Base-by-base conservation (phyloP, 1,284 basidiomycete species). In the Trametes pubescens region DNA sequence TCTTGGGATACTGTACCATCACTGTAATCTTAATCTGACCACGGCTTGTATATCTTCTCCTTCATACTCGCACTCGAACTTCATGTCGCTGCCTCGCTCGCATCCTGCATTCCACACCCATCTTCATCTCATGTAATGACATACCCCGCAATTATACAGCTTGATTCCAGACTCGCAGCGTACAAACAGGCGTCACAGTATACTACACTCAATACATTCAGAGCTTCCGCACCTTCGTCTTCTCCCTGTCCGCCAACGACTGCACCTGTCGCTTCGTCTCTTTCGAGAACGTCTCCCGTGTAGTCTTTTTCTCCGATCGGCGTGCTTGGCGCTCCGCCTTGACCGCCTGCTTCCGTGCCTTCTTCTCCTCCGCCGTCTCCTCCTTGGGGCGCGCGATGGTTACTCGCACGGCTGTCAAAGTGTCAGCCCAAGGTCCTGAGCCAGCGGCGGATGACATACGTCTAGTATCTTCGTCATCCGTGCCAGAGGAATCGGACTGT, bases 321-420 rank as follows among this genome's bases (percentile, higher is more conserved):
- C 96, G 87, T 40, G 81, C 78, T 69, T 92, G 90, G 64, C 92
- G 86, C 68, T 94, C 92, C 9, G 84, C 85, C 77, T 98, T 99
- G 40, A 95, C 87, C 0, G 89, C 90, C n/a, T 87, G 83, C 77
- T 99, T 99, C 22, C 98, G 87, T 0, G 88, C 87, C 72, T 90
- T 95, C 77, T 94, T 95, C 51, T 94, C 95, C 69, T 96, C 95
- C 61, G 87, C 87, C 3, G 88, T 85, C 78, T 99, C 98, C 66
- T 89, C 83, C 67, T 90, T 90, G 0, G 88, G 80, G 26, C 96
- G 85, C n/a, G 86, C 78, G 57, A 94, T 76, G 0, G 90, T 87
- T 62, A 79, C 77, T 40, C 76, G 79, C 40, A 66, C 69, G 67
- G 59, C 78, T 85, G 62, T 29, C 48, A 21, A 40, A 32, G 34